Conservation (phyloP, 306 rosid genomes). For the Castanopsis chinensis region DNA sequence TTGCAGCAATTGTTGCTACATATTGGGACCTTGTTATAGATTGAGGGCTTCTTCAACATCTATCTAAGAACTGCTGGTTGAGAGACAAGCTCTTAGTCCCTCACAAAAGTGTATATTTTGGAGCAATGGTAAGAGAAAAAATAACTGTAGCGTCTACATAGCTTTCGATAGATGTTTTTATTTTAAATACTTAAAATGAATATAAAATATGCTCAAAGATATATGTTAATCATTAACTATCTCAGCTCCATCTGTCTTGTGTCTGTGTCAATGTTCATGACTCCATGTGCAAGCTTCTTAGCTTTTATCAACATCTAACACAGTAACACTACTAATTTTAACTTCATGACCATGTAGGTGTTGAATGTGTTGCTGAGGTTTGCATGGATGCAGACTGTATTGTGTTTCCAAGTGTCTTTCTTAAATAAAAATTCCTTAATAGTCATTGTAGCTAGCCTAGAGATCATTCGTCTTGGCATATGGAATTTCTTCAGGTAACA, state of each 20-base stretch:
- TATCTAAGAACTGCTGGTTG: conserved; percentile 59
- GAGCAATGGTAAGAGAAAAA: conserved; percentile 49
- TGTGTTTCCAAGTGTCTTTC: conserved; percentile 32
- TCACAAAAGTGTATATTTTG: conserved; percentile 46
- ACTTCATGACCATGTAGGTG: conserved; percentile 33
- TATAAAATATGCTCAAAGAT: too few species aligned
- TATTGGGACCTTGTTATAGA: conserved; percentile 75
- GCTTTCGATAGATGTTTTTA: too few species aligned
- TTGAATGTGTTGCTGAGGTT: conserved; percentile 67
- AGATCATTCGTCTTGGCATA: conserved; percentile 71
- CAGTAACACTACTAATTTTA: neutral
- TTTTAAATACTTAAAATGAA: too few species aligned
- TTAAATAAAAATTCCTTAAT: conserved; percentile 46
- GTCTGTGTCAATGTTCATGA: too few species aligned
- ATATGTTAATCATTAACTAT: too few species aligned
- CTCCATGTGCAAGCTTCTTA: too few species aligned
- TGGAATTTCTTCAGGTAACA: conserved; percentile 72
- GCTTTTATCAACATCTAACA: neutral
- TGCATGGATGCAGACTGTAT: conserved; percentile 68
- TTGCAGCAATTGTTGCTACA: conserved; percentile 47
- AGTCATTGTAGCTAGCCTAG: conserved; percentile 46
- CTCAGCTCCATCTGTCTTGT: too few species aligned
- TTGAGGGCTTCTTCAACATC: conserved; percentile 68
- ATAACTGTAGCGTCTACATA: neutral
- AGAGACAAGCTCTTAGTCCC: conserved; percentile 67